Evolutionary conservation across 1,284 basidiomycete genomes (phyloP), one percentile per base, ranked within the genome.

Genomic region (Coniophora puteana): DNA sequence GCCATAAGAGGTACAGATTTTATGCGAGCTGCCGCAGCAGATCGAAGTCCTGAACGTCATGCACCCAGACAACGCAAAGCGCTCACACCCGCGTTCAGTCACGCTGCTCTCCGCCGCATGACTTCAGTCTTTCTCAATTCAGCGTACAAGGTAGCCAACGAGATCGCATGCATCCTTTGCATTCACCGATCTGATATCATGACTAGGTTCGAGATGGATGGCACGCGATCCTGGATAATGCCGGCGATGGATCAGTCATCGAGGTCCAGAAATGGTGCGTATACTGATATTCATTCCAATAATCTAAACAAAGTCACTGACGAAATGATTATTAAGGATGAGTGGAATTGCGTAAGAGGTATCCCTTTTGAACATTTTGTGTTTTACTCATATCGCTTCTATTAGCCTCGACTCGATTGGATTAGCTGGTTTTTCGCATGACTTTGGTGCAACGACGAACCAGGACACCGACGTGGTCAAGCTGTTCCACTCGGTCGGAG

Each of bases 381-480:
- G 10, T n/a, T 27, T 10, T 17, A 11, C 28, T 12, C 30, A 10
- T 27, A 10, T 18, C 6, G 40, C n/a, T 8, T 31, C 29, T n/a
- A 10, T 6, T 31, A 75, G 73, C 2, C 62, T 77, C 5, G 74
- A 78, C 53, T 69, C 66, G 6, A 65, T 78, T 44, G 76, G 76
- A 4, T 75, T 78, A 34, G 73, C 74, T 5, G 77, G 76, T 1
- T 78, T 79, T 46, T 69, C 68, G 1, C 72, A 78, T 52, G 68
- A 78, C 50, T 78, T 80, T 48, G 65, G 66, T 11, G 60, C 70
- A 2, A 78, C 18, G 63, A 71, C n/a, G 75, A 74, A 74, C 8
- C 59, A 71, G 43, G 47, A 58, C 8, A 65, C 71, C 1, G 46
- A 62, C 5, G 66, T 77, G 3, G 63, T 66, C 1, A 62, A 67